Conservation (phyloP, 805 yeast genomes). For the Spathaspora passalidarum region DNA sequence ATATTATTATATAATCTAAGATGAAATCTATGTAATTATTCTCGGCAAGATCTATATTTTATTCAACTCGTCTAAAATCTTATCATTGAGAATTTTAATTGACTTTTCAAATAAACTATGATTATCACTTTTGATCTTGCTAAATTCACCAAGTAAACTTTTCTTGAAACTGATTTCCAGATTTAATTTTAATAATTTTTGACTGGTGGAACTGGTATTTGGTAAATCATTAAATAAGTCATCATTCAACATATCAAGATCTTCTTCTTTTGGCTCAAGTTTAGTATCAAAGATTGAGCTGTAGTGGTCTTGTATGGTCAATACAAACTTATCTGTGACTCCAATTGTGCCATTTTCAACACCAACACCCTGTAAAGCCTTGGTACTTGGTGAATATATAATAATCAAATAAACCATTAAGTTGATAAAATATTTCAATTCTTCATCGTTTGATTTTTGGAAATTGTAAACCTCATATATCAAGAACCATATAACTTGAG, state of each 20-base stretch:
- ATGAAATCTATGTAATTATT: too few relatives aligned
- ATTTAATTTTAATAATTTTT: slow-evolving; percentile 1
- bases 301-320: slow-evolving; percentile 23
- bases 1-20: too few relatives aligned
- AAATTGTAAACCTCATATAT: slow-evolving; percentile 13
- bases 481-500: slow-evolving; percentile 3
- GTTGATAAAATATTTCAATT: slow-evolving; percentile 21
- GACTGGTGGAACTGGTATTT: slow-evolving; percentile 6
- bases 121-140: not conserved
- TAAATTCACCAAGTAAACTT: slow-evolving; percentile 3
- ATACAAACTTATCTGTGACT: slow-evolving; percentile 11
- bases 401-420: slow-evolving; percentile 18
- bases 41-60: too few relatives aligned
- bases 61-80: slow-evolving; percentile 10
- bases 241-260: slow-evolving; percentile 11
- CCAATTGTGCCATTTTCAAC: not conserved
- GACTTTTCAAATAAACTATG: slow-evolving; percentile 5
- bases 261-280: slow-evolving; percentile 7
- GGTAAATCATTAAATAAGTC: slow-evolving; percentile 14
- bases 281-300: slow-evolving; percentile 16
- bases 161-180: not conserved
- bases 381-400: slow-evolving; percentile 13
- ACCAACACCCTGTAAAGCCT: slow-evolving; percentile 5
- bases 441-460: slow-evolving; percentile 23
- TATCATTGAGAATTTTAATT: slow-evolving; percentile 7